Evolutionary conservation across 2,329 filamentous ascomycete genomes (phyloP), one percentile per base, ranked within the genome.

Genomic region (Colletotrichum horii): DNA sequence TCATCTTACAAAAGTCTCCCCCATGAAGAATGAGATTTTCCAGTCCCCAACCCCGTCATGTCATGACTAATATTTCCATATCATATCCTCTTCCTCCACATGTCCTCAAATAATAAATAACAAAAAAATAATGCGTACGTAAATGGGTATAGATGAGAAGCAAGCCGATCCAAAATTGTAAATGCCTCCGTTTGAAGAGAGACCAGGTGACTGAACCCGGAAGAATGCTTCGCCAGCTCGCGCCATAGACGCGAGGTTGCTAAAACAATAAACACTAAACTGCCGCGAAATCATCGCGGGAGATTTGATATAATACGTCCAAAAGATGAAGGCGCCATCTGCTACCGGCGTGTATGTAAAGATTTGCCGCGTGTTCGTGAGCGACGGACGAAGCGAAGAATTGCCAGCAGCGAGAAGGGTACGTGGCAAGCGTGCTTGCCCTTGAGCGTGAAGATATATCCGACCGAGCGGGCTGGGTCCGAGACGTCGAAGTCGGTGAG

Each of bases 401-500:
- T 34, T 62, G 68, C 75, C 73, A 77, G 73, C 68, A 76, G 75
- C 58, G 30, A 64, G 36, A 73, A 72, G 34, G 58, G 24, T 64
- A 60, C 56, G 32, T 67, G 32, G 28, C 71, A 75, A 74, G 74
- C 60, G 74, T 61, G 66, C 48, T 70, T 74, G 74, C 66, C 26
- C 28, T 26, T 28, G 24, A 36, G 43, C 34, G 32, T 48, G 14
- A 70, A 36, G 26, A 36, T 60, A 60, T 34, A 56, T 60, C 70
- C 74, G 70, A 66, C 30, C 60, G 55, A 70, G 65, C 48, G 62
- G 48, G 71, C 56, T 70, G 30, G 68, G 34, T 83, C 83, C 28
- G 81, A 81, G 56, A 82, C 81, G 58, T 82, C 81, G 66, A 80
- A 74, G 66, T 84, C 83, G 32, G 83, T 82, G 56, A 36, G 81